Evolutionary conservation across 169 alveolate species (phyloP).

Genomic region (Amoebophrya sp.): DNA sequence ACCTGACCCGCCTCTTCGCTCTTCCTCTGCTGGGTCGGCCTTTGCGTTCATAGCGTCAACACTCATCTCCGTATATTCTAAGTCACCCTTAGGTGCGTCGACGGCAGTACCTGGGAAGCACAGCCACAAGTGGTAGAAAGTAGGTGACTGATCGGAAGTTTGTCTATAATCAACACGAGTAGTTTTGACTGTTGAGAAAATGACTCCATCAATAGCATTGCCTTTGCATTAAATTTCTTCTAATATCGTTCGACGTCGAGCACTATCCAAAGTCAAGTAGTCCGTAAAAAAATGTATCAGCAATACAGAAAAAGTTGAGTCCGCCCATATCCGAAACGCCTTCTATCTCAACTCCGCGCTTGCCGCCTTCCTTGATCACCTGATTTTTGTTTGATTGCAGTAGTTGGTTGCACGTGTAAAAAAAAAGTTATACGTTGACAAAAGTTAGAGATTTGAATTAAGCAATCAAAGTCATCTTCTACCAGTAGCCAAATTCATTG

Average conservation of each 20-base stretch:
- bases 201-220: not conserved
- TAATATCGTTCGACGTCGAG: not conserved
- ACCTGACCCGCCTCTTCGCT: slow-evolving; percentile 50
- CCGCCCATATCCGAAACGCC: not conserved
- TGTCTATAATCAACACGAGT: not conserved
- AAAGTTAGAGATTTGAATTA: too few relatives aligned
- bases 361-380: not conserved
- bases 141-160: too few relatives aligned
- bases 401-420: not conserved
- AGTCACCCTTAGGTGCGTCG: not conserved
- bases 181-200: not conserved
- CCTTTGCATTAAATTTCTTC: not conserved
- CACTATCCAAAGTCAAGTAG: not conserved
- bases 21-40: slow-evolving; percentile 46
- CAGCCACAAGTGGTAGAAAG: too few relatives aligned
- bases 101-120: slow-evolving; percentile 7
- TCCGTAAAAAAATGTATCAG: too few relatives aligned
- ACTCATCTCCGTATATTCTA: not conserved
- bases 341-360: slow-evolving; percentile 14
- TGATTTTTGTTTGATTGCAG: not conserved
- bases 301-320: not conserved
- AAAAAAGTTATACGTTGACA: too few relatives aligned
- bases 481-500: not conserved
- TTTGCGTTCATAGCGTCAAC: slow-evolving; percentile 45
- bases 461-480: not conserved